Base-by-base conservation (phyloP, 441 rosid species). In the Raphanus hybrid region DNA sequence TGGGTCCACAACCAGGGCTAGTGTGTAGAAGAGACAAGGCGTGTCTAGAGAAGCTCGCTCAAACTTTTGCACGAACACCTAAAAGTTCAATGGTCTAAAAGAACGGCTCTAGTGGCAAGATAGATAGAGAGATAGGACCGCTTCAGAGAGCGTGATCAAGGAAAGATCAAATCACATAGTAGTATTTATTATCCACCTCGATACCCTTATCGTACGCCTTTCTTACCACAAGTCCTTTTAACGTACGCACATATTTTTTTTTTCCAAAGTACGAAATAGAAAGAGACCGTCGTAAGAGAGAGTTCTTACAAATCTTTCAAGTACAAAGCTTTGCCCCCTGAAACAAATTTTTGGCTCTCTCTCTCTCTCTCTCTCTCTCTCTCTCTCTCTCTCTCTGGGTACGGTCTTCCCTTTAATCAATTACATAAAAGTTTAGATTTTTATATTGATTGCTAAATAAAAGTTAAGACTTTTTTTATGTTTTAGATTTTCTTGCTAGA, bases 31-130 rank as follows among this genome's bases (percentile, higher is more conserved):
- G 78, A 74, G 82, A 79, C 75, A 79, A 43, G 69, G 60, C 39
- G 64, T 54, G 77, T 71, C 76, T 80, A 70, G 82, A 80, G 82
- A 80, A 80, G 55, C 66, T 75, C 79, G 76, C 78, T 73, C 37
- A 59, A 35, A 79, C 73, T 80, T 79, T 80, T 80, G 80, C 79
- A 71, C 82, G 82, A 75, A 75, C 82, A 80, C 73, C 80, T 75
- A 80, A 80, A 80, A 70, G 76, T 75, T 66, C 79, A 80, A 80
- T 69, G 79, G 79, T 75, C 82, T 60, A 80, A 75, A 80, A 66
- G 70, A 65, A 70, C 79, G 79, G 79, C 76, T 65, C 73, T 65
- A 58, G 52, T 75, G 65, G 10, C 55, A 11, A 72, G 63, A 71
- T 45, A 45, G 23, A 54, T 15, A 54, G 3, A 71, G 60, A 77